These are phyloP conservation scores for Calonectria pteridis DNA, from an alignment of 2,329 filamentous ascomycete species.

Conservation along the genomic window DNA sequence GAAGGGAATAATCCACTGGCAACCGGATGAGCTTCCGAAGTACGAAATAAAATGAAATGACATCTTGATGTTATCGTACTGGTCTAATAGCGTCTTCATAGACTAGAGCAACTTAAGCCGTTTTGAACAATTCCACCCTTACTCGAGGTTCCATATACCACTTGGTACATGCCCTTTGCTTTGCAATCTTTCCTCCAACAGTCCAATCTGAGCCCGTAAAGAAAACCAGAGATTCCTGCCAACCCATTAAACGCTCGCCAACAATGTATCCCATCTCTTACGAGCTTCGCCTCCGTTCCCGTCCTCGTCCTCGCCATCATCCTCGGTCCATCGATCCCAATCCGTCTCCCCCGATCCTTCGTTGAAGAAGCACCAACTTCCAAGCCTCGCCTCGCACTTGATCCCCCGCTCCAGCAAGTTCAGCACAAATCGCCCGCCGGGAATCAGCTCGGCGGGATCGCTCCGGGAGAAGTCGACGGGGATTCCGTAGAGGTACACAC, in stretches of 20 bases:
- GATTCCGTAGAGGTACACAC: slow-evolving; percentile 25
- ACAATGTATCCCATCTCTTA: background rate
- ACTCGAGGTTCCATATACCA: too few species aligned
- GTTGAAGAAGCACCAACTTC: slow-evolving; percentile 26
- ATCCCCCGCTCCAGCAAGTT: background rate
- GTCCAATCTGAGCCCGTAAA: too few species aligned
- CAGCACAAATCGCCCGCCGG: background rate
- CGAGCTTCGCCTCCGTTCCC: too few species aligned
- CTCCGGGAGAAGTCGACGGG: rapidly evolving
- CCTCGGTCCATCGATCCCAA: background rate
- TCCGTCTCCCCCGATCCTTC: background rate
- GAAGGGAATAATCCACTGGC: too few species aligned
- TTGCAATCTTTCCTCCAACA: too few species aligned
- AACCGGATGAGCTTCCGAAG: too few species aligned
- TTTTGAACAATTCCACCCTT: too few species aligned
- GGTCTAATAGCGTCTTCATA: too few species aligned
- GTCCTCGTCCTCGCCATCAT: background rate
- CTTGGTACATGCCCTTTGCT: too few species aligned
- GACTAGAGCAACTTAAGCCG: too few species aligned
- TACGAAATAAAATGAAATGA: too few species aligned
- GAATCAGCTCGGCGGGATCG: background rate
- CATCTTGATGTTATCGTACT: too few species aligned
- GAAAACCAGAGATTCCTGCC: background rate
- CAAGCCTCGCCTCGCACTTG: slow-evolving; percentile 21
- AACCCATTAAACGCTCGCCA: background rate